Evolutionary conservation across 2,329 filamentous ascomycete species (phyloP).

Genomic region (Erysiphe pulchra): DNA sequence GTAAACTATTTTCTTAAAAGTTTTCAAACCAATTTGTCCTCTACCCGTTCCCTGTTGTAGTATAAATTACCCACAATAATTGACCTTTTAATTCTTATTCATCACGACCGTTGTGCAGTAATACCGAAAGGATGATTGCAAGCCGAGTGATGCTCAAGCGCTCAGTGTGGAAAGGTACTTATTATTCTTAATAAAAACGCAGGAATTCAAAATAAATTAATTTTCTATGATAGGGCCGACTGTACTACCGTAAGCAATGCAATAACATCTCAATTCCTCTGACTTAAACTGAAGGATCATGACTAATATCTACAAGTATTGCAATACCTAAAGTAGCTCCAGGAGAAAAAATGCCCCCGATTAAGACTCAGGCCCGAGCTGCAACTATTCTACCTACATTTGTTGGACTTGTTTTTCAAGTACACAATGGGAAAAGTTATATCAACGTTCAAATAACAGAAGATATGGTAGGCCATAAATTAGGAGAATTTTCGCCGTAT

Average conservation of each 20-base stretch:
- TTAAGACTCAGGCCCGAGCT: constrained; percentile 42
- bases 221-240: constrained; percentile 29
- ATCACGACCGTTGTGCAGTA: no score
- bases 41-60: no score
- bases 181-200: constrained; percentile 1
- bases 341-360: constrained; percentile 30
- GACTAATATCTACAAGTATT: constrained; percentile 15
- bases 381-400: constrained; percentile 53
- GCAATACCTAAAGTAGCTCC: constrained; percentile 22
- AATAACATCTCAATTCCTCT: constrained; percentile 1
- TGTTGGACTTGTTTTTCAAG: constrained; percentile 41
- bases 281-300: constrained; percentile 13
- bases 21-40: no score
- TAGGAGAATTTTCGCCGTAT: constrained; percentile 48
- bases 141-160: constrained; percentile 32
- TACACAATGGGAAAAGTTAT: constrained; percentile 50
- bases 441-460: constrained; percentile 44
- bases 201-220: constrained; percentile 1
- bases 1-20: no score
- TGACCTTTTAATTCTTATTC: no score
- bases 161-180: constrained; percentile 49
- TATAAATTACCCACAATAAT: no score
- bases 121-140: constrained; percentile 24
- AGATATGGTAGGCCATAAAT: constrained; percentile 53
- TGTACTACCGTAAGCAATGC: constrained; percentile 36